Evolutionary conservation across 176 grass and related monocot genomes (phyloP).

Genomic region (Oryza longistaminata): DNA sequence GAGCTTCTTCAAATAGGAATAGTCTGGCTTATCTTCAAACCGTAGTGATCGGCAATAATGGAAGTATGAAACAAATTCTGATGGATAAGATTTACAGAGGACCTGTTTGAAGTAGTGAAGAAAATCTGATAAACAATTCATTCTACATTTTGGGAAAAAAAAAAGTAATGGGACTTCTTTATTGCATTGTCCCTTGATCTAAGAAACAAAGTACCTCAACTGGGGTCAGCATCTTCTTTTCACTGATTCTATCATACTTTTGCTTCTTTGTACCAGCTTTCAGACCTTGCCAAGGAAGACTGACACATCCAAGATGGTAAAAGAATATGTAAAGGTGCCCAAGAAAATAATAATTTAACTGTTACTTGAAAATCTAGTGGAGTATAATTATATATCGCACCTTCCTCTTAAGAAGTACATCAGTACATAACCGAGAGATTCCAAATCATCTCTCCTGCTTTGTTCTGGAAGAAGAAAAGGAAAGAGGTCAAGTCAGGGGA

Average conservation of each 20-base stretch:
- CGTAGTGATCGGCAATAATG: conserved; percentile 85
- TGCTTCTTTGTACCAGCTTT: conserved; percentile 91
- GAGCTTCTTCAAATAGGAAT: conserved; percentile 80
- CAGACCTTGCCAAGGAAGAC: conserved; percentile 86
- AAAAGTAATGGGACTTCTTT: not conserved
- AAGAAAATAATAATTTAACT: conserved; percentile 3
- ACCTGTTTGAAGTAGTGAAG: conserved; percentile 41
- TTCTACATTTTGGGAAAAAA: not conserved
- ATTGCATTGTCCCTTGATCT: not conserved
- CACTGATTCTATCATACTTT: conserved; percentile 85
- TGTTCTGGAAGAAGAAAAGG: conserved; percentile 54
- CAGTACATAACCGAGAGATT: conserved; percentile 87
- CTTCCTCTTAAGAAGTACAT: conserved; percentile 96
- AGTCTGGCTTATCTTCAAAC: conserved; percentile 95
- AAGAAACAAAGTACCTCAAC: conserved; percentile 59
- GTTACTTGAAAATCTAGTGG: conserved; percentile 10
- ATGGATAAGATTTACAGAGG: conserved; percentile 62
- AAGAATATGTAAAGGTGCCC: conserved; percentile 19
- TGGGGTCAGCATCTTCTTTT: conserved; percentile 83
- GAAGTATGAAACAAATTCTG: conserved; percentile 80
- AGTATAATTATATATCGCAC: conserved; percentile 32
- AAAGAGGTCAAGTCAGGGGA: not conserved
- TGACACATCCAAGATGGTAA: conserved; percentile 34
- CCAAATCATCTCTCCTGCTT: conserved; percentile 87
- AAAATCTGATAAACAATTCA: not conserved